phyloP scores from a whole-genome alignment of 495 filamentous ascomycete genomes.

The Penicillium salamii region DNA sequence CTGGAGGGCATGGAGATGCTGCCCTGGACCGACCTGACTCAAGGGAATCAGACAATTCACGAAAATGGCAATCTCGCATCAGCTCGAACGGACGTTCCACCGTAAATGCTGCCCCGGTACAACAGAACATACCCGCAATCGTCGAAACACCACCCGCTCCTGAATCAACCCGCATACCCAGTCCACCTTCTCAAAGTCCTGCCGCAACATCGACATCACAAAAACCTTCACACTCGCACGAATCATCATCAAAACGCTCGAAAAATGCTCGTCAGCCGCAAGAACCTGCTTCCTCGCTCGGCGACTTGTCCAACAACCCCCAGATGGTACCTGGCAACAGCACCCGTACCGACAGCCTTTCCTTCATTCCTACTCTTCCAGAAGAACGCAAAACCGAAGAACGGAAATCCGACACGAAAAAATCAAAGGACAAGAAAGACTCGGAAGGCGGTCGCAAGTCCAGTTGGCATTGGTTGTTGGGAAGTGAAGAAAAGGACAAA shows the following conservation, averaged over 20 bases:
- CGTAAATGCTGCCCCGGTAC: slow-evolving; percentile 29
- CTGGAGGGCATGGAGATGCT: slow-evolving; percentile 6
- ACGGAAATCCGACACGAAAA: slow-evolving; percentile 63
- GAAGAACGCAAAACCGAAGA: slow-evolving; percentile 64
- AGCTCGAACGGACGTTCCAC: slow-evolving; percentile 50
- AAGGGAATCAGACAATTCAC: slow-evolving; percentile 2
- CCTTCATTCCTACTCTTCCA: slow-evolving; percentile 75
- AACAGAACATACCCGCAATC: slow-evolving; percentile 60
- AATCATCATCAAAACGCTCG: slow-evolving; percentile 25
- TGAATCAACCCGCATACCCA: slow-evolving; percentile 27
- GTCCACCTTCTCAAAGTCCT: slow-evolving; percentile 33
- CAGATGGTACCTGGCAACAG: slow-evolving; percentile 65
- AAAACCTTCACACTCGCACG: slow-evolving; percentile 21
- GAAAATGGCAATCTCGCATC: slow-evolving; percentile 43
- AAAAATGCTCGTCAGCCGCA: slow-evolving; percentile 25
- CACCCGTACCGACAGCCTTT: slow-evolving; percentile 72
- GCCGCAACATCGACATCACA: slow-evolving; percentile 55
- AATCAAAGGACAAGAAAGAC: slow-evolving; percentile 61
- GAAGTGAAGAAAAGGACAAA: slow-evolving; percentile 70
- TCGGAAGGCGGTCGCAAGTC: slow-evolving; percentile 65
- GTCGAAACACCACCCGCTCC: slow-evolving; percentile 60
- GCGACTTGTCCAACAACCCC: slow-evolving; percentile 37
- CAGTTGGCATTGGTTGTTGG: slow-evolving; percentile 79
- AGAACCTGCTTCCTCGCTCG: slow-evolving; percentile 29
- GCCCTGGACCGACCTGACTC: slow-evolving; percentile 7